These are phyloP conservation scores for Rhodotorula babjevae DNA, from an alignment of 768 basidiomycete species.

Conservation along the genomic window DNA sequence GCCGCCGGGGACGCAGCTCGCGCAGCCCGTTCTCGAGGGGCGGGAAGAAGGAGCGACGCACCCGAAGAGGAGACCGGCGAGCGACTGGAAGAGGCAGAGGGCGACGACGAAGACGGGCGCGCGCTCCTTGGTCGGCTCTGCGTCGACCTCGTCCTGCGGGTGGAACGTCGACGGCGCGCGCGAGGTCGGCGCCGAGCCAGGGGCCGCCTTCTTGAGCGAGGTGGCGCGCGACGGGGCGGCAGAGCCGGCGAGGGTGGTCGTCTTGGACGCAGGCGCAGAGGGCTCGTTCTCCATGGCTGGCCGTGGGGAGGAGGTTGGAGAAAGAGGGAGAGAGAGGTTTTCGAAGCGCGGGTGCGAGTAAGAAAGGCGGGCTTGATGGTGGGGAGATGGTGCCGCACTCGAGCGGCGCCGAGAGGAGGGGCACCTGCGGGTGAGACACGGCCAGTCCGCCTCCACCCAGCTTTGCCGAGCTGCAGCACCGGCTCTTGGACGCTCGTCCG, in stretches of 20 bases:
- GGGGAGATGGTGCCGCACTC: conserved; percentile 5
- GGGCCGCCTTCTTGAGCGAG: conserved; percentile 10
- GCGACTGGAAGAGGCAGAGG: conserved; percentile 37
- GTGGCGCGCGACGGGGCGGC: conserved; percentile 15
- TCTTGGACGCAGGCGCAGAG: conserved; percentile 7
- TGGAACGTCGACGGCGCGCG: conserved; percentile 22
- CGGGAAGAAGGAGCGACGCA: not conserved
- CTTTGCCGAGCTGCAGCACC: too few species aligned
- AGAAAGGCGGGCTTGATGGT: not conserved
- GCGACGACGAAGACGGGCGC: conserved; percentile 34
- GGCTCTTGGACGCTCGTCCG: not conserved
- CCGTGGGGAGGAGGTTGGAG: not conserved
- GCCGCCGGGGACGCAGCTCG: too few species aligned
- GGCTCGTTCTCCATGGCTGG: conserved; percentile 12
- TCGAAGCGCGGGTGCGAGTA: not conserved
- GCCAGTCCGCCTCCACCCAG: too few species aligned
- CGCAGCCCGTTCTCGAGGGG: not conserved
- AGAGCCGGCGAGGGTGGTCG: conserved; percentile 29
- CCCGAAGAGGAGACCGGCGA: conserved; percentile 38
- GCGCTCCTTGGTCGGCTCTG: conserved; percentile 30
- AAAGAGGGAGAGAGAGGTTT: conserved; percentile 4
- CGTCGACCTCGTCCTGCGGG: conserved; percentile 15
- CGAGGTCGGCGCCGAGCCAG: conserved; percentile 12
- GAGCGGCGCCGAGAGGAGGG: not conserved
- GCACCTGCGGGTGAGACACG: not conserved